Base-by-base conservation (phyloP, 257 asterid genomes). In the Solanum sitiens region DNA sequence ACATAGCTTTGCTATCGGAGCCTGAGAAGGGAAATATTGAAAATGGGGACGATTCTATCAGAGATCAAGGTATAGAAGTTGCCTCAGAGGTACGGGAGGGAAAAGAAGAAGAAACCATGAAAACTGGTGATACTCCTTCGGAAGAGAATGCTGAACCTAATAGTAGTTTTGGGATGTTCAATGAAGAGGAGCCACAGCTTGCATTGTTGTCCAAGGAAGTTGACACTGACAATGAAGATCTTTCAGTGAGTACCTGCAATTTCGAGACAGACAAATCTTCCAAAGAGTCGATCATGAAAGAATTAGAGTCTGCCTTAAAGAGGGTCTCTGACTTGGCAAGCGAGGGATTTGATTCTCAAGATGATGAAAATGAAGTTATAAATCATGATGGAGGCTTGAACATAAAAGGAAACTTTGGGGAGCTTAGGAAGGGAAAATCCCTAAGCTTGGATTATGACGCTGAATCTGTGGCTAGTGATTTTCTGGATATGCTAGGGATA, bases 401-500 rank as follows among this genome's bases (percentile, higher is more conserved):
- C 2, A 50, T 25, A 13, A 76, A 91, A 89, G 90, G 90, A 44
- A 72, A 67, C 87, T 33, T 85, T 86, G 73, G 86, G 88, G 90
- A 88, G 18, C 67, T 35, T 85, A 59, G 87, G 80, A 92, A 91
- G 87, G 95, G 90, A 73, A 94, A 90, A 84, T 92, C 96, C 75
- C 92, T 83, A 83, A 90, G 91, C 91, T 86, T 95, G 90, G 98
- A 95, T 87, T 93, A 92, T 85, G 93, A 86, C 44, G 83, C 92
- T 15, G 95, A 95, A 75, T 91, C 89, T 23, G 95, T 94, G 80
- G 98, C 98, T 32, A 90, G 86, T 86, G 98, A 94, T 89, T 96
- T 97, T 95, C 83, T 97, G 91, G 94, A 95, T 82, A 92, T 95
- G 95, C 90, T 95, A 83, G 98, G 97, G 56, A 89, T 94, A 88